Evolutionary conservation across 1,284 basidiomycete species (phyloP), one percentile per base, ranked within the genome.

Genomic region (Sanghuangporus baumii): DNA sequence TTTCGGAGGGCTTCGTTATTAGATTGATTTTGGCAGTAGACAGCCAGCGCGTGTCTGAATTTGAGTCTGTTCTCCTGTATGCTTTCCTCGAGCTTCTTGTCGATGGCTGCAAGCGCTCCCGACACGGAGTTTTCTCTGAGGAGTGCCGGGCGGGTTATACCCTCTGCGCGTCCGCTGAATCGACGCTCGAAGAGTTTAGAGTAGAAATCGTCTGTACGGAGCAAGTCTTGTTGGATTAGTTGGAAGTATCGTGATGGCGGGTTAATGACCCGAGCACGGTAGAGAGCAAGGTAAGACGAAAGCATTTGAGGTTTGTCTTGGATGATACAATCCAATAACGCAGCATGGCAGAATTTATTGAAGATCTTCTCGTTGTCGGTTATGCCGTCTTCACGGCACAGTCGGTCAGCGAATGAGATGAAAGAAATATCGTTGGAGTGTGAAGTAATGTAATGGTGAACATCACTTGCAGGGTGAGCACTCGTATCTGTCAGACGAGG

Each of bases 271-370:
- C 90, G 86, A 66, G 85, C 84, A 54, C 78, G 80, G 70, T 85
- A 91, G 16, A 96, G 74, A 0, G 84, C 83, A 1, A 94, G 76
- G 72, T 96, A 91, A 0, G 87, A 79, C 62, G 86, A 82, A 7
- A 95, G 75, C 0, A 91, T 86, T 64, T 86, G 83, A 2, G 88
- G 85, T 71, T 97, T 96, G 76, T 97, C 95, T 71, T 91, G 87
- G 9, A 93, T 79, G 58, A 98, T 87, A 72, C 91, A 91, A 72
- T 98, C 95, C 60, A 96, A 81, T 23, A 96, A 75, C 31, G 86
- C 83, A 0, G 91, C 89, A 66, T 92, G 88, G 65, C 86, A 89
- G 66, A 91, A 91, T 20, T 83, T 78, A 68, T 89, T 86, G 69
- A 89, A 84, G 23, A 87, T 75, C 59, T 81, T 78, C 67, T 88